phyloP scores from a whole-genome alignment of 768 basidiomycete genomes.

The Trametes gibbosa region DNA sequence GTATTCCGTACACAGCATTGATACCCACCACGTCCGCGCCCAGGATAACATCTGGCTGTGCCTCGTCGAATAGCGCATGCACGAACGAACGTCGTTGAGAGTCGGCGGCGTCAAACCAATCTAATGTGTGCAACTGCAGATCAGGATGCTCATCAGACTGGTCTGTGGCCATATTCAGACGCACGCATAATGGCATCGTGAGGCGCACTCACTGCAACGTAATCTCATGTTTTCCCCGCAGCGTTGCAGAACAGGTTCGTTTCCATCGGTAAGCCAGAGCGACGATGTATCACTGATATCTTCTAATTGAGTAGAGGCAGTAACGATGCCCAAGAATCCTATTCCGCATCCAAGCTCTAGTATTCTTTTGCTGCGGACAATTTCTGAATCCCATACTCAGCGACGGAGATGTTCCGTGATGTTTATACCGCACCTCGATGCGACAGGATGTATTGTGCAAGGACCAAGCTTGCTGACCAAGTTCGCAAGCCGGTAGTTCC shows the following conservation, averaged over 20 bases:
- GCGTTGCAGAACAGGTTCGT: slow-evolving; percentile 57
- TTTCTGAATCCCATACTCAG: slow-evolving; percentile 28
- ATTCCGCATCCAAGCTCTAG: slow-evolving; percentile 76
- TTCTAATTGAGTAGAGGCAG: slow-evolving; percentile 51
- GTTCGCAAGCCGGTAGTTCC: slow-evolving; percentile 82
- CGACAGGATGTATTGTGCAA: slow-evolving; percentile 58
- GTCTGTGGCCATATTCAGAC: slow-evolving; percentile 40
- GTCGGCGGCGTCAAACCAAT: slow-evolving; percentile 65
- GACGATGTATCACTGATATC: background rate
- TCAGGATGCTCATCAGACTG: slow-evolving; percentile 47
- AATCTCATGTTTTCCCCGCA: slow-evolving; percentile 61
- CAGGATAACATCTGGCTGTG: slow-evolving; percentile 56
- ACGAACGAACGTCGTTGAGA: slow-evolving; percentile 19
- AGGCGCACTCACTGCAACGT: slow-evolving; percentile 57
- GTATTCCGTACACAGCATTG: background rate
- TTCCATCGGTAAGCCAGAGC: slow-evolving; percentile 62
- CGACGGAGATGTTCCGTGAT: background rate
- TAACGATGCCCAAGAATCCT: slow-evolving; percentile 70
- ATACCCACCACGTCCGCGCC: slow-evolving; percentile 65
- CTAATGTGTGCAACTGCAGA: slow-evolving; percentile 47
- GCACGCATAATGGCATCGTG: background rate
- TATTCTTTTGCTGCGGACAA: slow-evolving; percentile 44
- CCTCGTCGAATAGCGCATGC: slow-evolving; percentile 37
- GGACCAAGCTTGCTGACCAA: slow-evolving; percentile 69
- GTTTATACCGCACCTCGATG: slow-evolving; percentile 46